A percentile compares a stretch with the other conserved stretches of the same genome.
phyloP scores from a whole-genome alignment of 140 eudicot genomes.

The Oenanthe javanica region DNA sequence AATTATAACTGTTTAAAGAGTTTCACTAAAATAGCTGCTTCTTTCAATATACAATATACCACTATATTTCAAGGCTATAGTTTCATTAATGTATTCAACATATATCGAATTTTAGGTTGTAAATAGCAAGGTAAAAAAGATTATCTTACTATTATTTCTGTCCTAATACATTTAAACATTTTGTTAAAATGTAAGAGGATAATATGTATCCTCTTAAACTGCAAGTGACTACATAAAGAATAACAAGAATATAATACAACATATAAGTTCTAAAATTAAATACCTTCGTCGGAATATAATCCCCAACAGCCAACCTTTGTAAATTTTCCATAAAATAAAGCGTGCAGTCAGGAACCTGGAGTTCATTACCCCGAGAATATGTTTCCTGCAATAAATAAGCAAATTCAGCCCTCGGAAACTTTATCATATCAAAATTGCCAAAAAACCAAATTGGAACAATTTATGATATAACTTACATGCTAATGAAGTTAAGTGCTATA shows the following conservation, averaged over 20 bases:
- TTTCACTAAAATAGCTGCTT: not conserved
- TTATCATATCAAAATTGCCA: not conserved
- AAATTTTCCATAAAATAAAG: slow-evolving; percentile 83
- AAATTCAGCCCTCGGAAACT: slow-evolving; percentile 10
- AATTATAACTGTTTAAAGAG: not conserved
- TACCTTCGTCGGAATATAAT: slow-evolving; percentile 96
- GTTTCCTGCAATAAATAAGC: slow-evolving; percentile 54
- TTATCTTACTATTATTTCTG: not conserved
- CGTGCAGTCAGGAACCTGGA: slow-evolving; percentile 98
- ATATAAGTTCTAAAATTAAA: not conserved
- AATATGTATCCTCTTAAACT: not conserved
- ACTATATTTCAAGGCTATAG: not conserved
- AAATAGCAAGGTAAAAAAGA: not conserved
- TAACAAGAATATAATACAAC: not conserved
- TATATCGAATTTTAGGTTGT: not conserved
- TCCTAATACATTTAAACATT: not conserved
- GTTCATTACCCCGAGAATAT: slow-evolving; percentile 81
- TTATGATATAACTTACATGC: not conserved
- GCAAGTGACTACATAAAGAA: not conserved
- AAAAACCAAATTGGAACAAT: not conserved
- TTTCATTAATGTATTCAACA: not conserved
- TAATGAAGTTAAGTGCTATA: not conserved
- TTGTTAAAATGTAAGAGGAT: not conserved
- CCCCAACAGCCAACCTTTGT: slow-evolving; percentile 63
- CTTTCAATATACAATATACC: not conserved